phyloP scores from a whole-genome alignment of 176 grass and related monocot species.

The Olyra latifolia region DNA sequence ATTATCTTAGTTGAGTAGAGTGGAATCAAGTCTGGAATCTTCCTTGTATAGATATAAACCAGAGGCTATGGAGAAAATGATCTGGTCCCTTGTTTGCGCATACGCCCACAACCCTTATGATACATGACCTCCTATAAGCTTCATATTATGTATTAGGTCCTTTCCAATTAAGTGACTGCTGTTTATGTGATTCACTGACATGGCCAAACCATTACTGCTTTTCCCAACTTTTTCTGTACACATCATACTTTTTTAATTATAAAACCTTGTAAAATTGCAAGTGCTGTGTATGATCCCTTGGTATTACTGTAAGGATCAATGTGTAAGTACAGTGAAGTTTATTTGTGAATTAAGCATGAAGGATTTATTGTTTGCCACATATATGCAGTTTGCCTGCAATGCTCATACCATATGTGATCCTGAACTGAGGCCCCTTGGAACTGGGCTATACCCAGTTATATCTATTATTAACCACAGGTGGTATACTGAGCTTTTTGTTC shows the following conservation, averaged over 20 bases:
- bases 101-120: not conserved
- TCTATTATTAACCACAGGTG: slow-evolving; percentile 99
- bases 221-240: not conserved
- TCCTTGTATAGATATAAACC: not conserved
- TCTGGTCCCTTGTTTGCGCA: not conserved
- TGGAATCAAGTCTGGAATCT: not conserved
- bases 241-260: not conserved
- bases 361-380: slow-evolving; percentile 31
- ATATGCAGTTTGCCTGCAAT: slow-evolving; percentile 82
- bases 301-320: not conserved
- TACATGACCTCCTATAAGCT: not conserved
- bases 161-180: not conserved
- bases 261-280: not conserved
- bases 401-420: slow-evolving; percentile 93
- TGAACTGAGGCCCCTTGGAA: slow-evolving; percentile 89
- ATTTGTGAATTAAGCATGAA: slow-evolving; percentile 22
- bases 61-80: not conserved
- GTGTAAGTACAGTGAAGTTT: not conserved
- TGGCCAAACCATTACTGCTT: not conserved
- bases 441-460: slow-evolving; percentile 86
- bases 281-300: not conserved
- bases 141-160: not conserved
- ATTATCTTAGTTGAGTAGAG: not conserved
- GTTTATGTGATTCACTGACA: slow-evolving; percentile 2
- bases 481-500: slow-evolving; percentile 25